These are phyloP conservation scores for Trichoderma atroviride DNA, from an alignment of 2,329 filamentous ascomycete genomes.

Conservation along the genomic window DNA sequence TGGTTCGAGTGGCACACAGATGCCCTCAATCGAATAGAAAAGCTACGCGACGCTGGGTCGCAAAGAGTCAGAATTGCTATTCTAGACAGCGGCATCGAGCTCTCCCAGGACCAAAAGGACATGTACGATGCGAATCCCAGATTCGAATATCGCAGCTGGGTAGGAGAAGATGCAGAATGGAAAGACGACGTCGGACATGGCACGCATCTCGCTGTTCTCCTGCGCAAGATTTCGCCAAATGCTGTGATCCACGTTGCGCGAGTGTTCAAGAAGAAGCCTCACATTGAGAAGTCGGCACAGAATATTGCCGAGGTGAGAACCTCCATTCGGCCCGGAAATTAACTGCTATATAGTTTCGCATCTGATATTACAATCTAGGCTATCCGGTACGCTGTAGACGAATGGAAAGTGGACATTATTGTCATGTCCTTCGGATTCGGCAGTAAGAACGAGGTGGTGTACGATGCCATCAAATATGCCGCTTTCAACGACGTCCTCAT, in stretches of 20 bases:
- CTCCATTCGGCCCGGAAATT: too few species aligned
- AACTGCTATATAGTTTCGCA: too few species aligned
- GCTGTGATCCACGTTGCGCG: background rate
- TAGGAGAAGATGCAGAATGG: background rate
- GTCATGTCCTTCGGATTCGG: background rate
- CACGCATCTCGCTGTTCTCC: background rate
- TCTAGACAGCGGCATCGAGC: background rate
- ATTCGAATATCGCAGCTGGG: background rate
- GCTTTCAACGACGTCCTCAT: background rate
- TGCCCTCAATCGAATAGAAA: background rate
- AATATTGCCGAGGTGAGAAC: background rate
- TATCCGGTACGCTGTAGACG: background rate
- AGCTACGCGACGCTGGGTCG: background rate
- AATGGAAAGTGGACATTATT: background rate
- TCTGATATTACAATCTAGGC: background rate
- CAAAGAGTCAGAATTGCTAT: background rate
- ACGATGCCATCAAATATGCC: background rate
- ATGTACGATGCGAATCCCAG: background rate
- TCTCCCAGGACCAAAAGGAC: background rate
- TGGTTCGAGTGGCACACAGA: background rate
- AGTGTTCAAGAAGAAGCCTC: background rate
- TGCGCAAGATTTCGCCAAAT: background rate
- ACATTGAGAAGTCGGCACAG: background rate
- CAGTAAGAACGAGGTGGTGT: background rate
- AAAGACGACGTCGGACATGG: background rate